Evolutionary conservation across 331 rosid species (phyloP).

Genomic region (Saraca asoca): DNA sequence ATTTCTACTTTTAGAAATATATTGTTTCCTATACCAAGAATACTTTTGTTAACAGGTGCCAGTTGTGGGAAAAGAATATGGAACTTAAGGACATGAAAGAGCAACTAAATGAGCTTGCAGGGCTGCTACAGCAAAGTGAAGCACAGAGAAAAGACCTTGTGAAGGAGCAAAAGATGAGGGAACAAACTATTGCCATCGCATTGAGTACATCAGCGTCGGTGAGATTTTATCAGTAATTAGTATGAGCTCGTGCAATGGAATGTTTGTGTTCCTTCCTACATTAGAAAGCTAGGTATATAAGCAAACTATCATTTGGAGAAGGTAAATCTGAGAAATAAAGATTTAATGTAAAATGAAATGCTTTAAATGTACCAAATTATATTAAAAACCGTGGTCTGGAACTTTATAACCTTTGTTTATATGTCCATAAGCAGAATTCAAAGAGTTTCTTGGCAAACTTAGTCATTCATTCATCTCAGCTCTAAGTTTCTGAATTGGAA

Average conservation of each 20-base stretch:
- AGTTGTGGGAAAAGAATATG: constrained; percentile 70
- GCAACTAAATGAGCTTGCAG: constrained; percentile 61
- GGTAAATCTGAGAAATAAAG: constrained; percentile 13
- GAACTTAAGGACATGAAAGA: constrained; percentile 75
- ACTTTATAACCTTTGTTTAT: constrained; percentile 21
- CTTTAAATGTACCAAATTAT: constrained; percentile 14
- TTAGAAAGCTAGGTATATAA: constrained; percentile 18
- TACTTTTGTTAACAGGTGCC: constrained; percentile 57
- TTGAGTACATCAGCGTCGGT: constrained; percentile 54
- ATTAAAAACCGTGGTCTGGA: constrained; percentile 11
- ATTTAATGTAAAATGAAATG: background rate
- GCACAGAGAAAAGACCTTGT: constrained; percentile 59
- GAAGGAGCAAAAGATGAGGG: constrained; percentile 57
- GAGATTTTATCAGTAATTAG: constrained; percentile 40
- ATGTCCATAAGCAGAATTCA: no score
- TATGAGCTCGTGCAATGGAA: constrained; percentile 24
- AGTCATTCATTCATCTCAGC: background rate
- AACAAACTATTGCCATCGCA: constrained; percentile 52
- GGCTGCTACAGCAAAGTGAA: constrained; percentile 63
- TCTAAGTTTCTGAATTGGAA: constrained; percentile 31
- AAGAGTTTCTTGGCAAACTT: constrained; percentile 26
- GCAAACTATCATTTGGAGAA: constrained; percentile 19
- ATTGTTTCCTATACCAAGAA: constrained; percentile 29
- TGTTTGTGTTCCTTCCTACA: constrained; percentile 14
- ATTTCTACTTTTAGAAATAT: constrained; percentile 16